phyloP scores from a whole-genome alignment of 176 grass and related monocot genomes.

The Musa acuminata region DNA sequence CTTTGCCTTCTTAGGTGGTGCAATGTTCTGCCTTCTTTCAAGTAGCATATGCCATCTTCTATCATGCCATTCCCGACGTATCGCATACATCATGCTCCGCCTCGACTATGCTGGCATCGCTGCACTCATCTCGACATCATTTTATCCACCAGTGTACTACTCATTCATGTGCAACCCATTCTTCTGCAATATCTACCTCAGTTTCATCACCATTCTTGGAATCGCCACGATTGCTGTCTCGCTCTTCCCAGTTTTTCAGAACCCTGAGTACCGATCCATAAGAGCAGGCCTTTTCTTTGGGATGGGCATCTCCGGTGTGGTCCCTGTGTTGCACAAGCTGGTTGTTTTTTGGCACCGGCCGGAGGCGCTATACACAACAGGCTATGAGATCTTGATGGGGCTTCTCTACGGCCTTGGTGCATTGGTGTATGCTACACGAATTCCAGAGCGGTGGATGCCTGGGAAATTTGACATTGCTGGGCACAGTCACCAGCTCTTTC shows the following conservation, averaged over 20 bases:
- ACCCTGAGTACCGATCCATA: background rate
- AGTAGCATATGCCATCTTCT: conserved; percentile 4
- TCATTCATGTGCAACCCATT: background rate
- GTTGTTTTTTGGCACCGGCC: background rate
- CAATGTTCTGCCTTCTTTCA: conserved; percentile 1
- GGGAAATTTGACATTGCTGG: conserved; percentile 4
- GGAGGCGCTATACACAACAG: background rate
- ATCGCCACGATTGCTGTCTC: background rate
- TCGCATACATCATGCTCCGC: background rate
- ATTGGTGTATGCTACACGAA: background rate
- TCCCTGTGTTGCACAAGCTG: background rate
- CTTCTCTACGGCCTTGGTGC: background rate
- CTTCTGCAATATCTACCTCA: background rate
- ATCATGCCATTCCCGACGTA: background rate
- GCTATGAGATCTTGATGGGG: background rate
- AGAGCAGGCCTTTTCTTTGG: background rate
- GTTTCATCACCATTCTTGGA: background rate
- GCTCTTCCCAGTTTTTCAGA: background rate
- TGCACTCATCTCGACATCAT: background rate
- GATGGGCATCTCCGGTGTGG: background rate
- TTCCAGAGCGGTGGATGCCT: background rate
- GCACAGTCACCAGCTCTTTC: conserved; percentile 4
- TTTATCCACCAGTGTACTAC: background rate
- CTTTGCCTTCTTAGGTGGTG: background rate
- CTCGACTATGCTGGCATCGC: conserved; percentile 7